A percentile compares a stretch with the other conserved stretches of the same genome.
These are phyloP conservation scores for Aspergillus panamensis DNA, from an alignment of 495 filamentous ascomycete genomes.

Conservation along the genomic window DNA sequence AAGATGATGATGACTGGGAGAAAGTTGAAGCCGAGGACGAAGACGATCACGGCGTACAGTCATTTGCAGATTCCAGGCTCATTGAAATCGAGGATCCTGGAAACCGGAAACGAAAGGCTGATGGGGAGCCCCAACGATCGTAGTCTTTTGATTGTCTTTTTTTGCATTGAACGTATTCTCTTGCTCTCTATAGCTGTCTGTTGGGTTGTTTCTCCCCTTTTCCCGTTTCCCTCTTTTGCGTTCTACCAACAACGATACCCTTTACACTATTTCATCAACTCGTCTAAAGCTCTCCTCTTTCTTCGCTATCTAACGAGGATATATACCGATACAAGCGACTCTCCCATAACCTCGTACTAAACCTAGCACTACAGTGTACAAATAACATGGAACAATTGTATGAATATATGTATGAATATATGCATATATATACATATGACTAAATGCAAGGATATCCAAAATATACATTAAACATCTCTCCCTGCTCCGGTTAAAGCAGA, in stretches of 20 bases:
- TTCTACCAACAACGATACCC: conserved; percentile 15
- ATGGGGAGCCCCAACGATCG: conserved; percentile 26
- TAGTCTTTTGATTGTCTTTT: conserved; percentile 14
- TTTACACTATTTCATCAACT: conserved; percentile 1
- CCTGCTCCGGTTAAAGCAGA: neutral
- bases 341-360: neutral
- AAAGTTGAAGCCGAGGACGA: conserved; percentile 43
- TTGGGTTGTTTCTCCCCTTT: conserved; percentile 1
- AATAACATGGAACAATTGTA: neutral
- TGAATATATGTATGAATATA: neutral
- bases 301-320: neutral
- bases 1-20: conserved; percentile 45
- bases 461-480: conserved; percentile 8
- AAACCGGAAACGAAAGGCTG: conserved; percentile 41
- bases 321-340: neutral
- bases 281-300: neutral
- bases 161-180: conserved; percentile 8
- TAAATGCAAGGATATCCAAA: neutral
- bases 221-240: neutral
- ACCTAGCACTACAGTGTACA: neutral
- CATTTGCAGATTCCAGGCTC: conserved; percentile 30
- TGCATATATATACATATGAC: neutral
- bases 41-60: conserved; percentile 36
- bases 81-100: conserved; percentile 27
- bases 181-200: conserved; percentile 20